phyloP scores from a whole-genome alignment of 495 filamentous ascomycete species.

The Peziza echinospora region DNA sequence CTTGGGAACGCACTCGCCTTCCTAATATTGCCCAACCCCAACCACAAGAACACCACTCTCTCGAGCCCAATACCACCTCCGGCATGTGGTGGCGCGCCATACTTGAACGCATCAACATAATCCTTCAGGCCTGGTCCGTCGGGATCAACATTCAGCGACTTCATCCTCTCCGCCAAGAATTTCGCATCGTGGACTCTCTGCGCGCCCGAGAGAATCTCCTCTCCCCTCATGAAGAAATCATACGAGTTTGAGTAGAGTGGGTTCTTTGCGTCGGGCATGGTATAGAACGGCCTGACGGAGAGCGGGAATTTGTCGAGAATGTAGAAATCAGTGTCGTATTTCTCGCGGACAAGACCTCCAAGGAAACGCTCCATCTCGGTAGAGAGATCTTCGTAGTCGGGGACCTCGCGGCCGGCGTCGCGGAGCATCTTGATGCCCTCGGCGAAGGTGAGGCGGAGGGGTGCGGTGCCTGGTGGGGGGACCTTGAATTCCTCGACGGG shows the following conservation, averaged over 20 bases:
- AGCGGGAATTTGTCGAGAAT: slow-evolving; percentile 84
- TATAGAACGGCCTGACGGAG: slow-evolving; percentile 72
- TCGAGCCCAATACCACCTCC: slow-evolving; percentile 82
- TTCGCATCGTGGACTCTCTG: slow-evolving; percentile 72
- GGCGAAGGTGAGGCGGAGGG: slow-evolving; percentile 56
- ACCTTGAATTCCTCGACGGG: slow-evolving; percentile 40
- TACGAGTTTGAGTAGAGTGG: slow-evolving; percentile 67
- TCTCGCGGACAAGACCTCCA: slow-evolving; percentile 60
- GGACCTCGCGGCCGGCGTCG: slow-evolving; percentile 33
- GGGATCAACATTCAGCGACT: slow-evolving; percentile 49
- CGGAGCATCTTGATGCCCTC: slow-evolving; percentile 64
- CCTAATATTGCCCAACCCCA: slow-evolving; percentile 73
- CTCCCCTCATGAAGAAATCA: slow-evolving; percentile 78
- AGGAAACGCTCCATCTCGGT: slow-evolving; percentile 77
- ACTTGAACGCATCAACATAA: slow-evolving; percentile 72
- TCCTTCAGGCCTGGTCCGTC: slow-evolving; percentile 49
- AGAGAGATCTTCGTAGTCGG: slow-evolving; percentile 49
- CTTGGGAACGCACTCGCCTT: slow-evolving; percentile 65
- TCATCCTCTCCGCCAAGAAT: slow-evolving; percentile 58
- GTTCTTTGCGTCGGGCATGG: slow-evolving; percentile 69
- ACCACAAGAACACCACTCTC: slow-evolving; percentile 60
- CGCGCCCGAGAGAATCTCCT: slow-evolving; percentile 79
- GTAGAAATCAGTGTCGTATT: slow-evolving; percentile 79
- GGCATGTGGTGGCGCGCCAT: slow-evolving; percentile 71
- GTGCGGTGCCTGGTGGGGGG: slow-evolving; percentile 60